Evolutionary conservation across 441 rosid species (phyloP).

Genomic region (Omphalea diandra): DNA sequence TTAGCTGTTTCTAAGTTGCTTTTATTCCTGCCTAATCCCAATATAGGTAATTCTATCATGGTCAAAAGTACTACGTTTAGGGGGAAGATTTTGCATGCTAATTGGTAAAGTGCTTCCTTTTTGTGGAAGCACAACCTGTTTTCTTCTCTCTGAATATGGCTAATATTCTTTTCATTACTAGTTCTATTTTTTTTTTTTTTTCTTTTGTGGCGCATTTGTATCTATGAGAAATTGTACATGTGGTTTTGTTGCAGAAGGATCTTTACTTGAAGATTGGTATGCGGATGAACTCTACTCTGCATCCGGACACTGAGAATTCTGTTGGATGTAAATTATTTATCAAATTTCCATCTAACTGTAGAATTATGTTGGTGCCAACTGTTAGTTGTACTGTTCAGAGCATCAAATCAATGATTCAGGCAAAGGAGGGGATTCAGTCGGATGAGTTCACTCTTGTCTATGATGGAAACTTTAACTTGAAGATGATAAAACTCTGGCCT

Average conservation of each 20-base stretch:
- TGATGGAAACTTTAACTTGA: conserved; percentile 30
- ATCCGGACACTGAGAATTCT: conserved; percentile 9
- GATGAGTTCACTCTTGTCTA: conserved; percentile 25
- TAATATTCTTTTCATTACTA: no score
- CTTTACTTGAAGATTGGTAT: conserved; percentile 30
- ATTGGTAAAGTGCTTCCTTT: neutral
- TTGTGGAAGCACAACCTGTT: neutral
- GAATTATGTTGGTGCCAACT: conserved; percentile 21
- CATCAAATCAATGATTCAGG: conserved; percentile 29
- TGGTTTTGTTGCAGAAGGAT: conserved; percentile 26
- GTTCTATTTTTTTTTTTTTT: no score
- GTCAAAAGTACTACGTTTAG: neutral
- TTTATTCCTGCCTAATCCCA: neutral
- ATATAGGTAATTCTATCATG: neutral
- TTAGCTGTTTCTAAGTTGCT: neutral
- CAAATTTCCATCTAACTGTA: conserved; percentile 20
- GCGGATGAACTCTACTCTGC: conserved; percentile 9
- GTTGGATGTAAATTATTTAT: conserved; percentile 13
- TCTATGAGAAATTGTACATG: neutral
- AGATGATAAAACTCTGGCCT: conserved; percentile 30
- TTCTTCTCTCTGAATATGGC: neutral
- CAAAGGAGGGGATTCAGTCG: conserved; percentile 21
- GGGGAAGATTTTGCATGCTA: neutral
- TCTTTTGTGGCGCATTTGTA: no score
- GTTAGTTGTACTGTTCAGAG: conserved; percentile 19